Percentiles rank a stretch among this genome's conserved stretches.
Evolutionary conservation across 257 asterid species (phyloP).

Genomic region (Cordia subcordata): DNA sequence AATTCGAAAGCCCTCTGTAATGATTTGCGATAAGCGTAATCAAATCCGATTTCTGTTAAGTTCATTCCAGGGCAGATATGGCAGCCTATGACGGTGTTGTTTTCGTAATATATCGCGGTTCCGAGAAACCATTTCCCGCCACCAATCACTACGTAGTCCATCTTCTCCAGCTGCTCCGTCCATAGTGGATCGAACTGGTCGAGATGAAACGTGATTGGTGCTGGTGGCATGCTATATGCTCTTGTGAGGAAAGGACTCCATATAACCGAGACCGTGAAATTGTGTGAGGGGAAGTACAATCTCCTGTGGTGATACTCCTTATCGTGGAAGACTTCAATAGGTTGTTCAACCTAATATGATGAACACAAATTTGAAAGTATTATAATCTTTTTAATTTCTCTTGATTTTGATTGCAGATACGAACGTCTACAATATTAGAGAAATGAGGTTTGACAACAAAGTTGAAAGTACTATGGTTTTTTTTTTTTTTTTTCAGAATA

Average conservation of each 20-base stretch:
- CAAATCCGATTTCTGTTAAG: conserved; percentile 53
- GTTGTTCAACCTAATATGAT: conserved; percentile 67
- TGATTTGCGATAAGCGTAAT: conserved; percentile 49
- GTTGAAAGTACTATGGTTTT: too few relatives aligned
- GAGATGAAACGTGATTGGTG: conserved; percentile 52
- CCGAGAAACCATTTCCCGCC: conserved; percentile 84
- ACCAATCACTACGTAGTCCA: conserved; percentile 44
- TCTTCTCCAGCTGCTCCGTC: conserved; percentile 39
- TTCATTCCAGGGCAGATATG: conserved; percentile 52
- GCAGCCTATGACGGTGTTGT: conserved; percentile 53
- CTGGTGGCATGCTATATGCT: conserved; percentile 54
- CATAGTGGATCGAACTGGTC: conserved; percentile 56
- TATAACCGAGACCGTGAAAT: conserved; percentile 49
- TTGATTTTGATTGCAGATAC: too few relatives aligned
- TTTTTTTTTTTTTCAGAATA: too few relatives aligned
- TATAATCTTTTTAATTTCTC: too few relatives aligned
- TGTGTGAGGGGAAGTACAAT: conserved; percentile 58
- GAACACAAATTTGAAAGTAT: neutral
- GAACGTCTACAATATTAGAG: too few relatives aligned
- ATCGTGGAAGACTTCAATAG: conserved; percentile 59
- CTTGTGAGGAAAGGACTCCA: conserved; percentile 75
- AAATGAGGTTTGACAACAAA: too few relatives aligned
- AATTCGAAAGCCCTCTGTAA: conserved; percentile 36
- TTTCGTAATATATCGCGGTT: conserved; percentile 49
- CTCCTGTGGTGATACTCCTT: conserved; percentile 44